Conservation (phyloP, 2,329 filamentous ascomycete species). For the Fusarium oxysporum region DNA sequence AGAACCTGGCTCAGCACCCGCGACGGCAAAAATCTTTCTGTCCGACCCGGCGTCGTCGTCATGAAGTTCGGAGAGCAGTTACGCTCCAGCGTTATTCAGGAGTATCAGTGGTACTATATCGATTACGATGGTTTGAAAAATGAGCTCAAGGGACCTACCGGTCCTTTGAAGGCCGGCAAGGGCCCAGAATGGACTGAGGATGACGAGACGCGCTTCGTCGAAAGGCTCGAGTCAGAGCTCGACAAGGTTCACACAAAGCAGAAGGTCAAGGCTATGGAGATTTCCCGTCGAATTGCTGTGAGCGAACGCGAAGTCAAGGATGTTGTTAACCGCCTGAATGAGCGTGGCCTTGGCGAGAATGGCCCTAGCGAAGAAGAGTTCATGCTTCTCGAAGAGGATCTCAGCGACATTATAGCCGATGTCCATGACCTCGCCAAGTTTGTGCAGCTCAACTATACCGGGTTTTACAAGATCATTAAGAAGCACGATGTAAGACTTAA, state of each 20-base stretch:
- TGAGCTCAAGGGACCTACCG: conserved; percentile 81
- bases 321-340: conserved; percentile 80
- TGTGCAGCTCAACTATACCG: conserved; percentile 97
- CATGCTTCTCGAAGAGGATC: conserved; percentile 89
- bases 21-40: conserved; percentile 44
- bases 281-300: conserved; percentile 86
- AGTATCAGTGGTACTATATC: conserved; percentile 99
- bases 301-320: conserved; percentile 91
- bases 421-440: conserved; percentile 99
- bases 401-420: conserved; percentile 98
- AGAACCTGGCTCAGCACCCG: conserved; percentile 56
- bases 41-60: conserved; percentile 65
- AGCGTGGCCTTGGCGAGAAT: conserved; percentile 66
- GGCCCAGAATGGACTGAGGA: conserved; percentile 84
- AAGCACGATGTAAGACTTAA: conserved; percentile 85
- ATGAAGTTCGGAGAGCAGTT: conserved; percentile 97
- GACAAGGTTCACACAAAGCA: conserved; percentile 99
- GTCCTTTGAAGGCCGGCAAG: conserved; percentile 56
- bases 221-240: conserved; percentile 87
- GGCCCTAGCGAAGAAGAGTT: conserved; percentile 91
- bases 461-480: conserved; percentile 99
- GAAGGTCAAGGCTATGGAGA: conserved; percentile 96
- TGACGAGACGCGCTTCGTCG: conserved; percentile 89
- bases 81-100: conserved; percentile 92
- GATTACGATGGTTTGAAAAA: conserved; percentile 94